phyloP scores from a whole-genome alignment of 78 protist genomes.

The Dictyostelium brefeldianum region DNA sequence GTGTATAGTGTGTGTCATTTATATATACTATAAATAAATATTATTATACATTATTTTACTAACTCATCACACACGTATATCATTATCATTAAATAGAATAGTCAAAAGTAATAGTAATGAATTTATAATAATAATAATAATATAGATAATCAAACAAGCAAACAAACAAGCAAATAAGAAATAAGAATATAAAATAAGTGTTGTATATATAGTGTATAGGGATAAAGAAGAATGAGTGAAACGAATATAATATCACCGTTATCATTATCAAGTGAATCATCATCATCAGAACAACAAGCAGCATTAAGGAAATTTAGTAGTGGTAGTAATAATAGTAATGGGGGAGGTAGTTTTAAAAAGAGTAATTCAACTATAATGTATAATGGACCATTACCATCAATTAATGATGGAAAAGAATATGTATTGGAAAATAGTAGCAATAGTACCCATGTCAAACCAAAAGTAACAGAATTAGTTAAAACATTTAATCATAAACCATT shows the following conservation, averaged over 20 bases:
- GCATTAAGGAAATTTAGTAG: slow-evolving; percentile 4
- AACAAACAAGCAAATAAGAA: too few species aligned
- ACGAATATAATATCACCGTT: slow-evolving; percentile 16
- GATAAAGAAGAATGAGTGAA: background rate
- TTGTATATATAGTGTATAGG: too few species aligned
- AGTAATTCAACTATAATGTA: background rate
- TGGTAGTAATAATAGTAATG: slow-evolving; percentile 6
- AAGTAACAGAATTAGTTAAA: slow-evolving; percentile 2
- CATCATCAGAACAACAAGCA: background rate
- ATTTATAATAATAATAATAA: too few species aligned
- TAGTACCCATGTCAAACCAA: background rate
- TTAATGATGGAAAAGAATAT: background rate
- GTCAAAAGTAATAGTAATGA: too few species aligned
- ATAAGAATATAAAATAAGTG: background rate
- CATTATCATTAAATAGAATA: too few species aligned
- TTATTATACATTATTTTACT: too few species aligned
- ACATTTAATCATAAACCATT: slow-evolving; percentile 20
- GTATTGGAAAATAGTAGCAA: background rate
- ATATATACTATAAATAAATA: too few species aligned
- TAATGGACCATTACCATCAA: slow-evolving; percentile 9
- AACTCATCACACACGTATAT: too few species aligned
- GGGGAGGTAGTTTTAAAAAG: background rate
- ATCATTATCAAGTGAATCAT: slow-evolving; percentile 36
- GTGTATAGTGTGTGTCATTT: too few species aligned
- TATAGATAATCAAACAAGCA: too few species aligned